phyloP scores from a whole-genome alignment of 2,329 filamentous ascomycete genomes.

The Mollisiaceae sp. region DNA sequence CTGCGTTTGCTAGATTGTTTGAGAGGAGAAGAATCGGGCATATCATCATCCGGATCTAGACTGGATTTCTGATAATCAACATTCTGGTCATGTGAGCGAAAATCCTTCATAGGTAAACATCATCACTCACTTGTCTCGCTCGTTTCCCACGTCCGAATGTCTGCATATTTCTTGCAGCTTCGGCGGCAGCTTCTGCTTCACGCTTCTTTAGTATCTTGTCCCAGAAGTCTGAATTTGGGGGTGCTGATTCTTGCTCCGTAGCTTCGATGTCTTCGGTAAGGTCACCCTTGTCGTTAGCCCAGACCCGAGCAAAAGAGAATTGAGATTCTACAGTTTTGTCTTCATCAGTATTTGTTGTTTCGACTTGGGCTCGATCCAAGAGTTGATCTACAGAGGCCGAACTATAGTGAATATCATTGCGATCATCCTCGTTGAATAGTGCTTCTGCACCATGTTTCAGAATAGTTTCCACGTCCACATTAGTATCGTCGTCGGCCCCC shows the following conservation, averaged over 20 bases:
- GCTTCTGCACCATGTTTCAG: conserved; percentile 86
- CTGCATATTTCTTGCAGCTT: conserved; percentile 71
- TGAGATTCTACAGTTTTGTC: conserved; percentile 73
- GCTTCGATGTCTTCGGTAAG: conserved; percentile 68
- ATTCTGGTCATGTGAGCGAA: conserved; percentile 11
- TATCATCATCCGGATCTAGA: conserved; percentile 27
- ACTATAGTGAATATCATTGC: conserved; percentile 82
- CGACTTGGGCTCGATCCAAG: conserved; percentile 83
- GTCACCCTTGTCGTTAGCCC: conserved; percentile 79
- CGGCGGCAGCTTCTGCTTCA: conserved; percentile 76
- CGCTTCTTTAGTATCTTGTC: conserved; percentile 86
- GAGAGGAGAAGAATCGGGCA: conserved; percentile 21
- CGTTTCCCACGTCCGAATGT: conserved; percentile 86
- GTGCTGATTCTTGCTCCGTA: conserved; percentile 54
- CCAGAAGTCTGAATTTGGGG: conserved; percentile 77
- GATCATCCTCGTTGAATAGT: conserved; percentile 77
- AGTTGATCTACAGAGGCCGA: conserved; percentile 82
- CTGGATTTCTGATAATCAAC: conserved; percentile 32
- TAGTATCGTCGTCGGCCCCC: conserved; percentile 79
- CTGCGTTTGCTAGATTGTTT: conserved; percentile 21
- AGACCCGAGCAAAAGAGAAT: conserved; percentile 89
- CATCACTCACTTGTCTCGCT: conserved; percentile 38
- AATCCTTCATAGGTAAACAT: background rate
- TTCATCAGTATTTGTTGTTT: conserved; percentile 69
- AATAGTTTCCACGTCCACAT: conserved; percentile 83